Evolutionary conservation across 208 protist genomes (phyloP).

Genomic region (Acanthamoeba royreba): DNA sequence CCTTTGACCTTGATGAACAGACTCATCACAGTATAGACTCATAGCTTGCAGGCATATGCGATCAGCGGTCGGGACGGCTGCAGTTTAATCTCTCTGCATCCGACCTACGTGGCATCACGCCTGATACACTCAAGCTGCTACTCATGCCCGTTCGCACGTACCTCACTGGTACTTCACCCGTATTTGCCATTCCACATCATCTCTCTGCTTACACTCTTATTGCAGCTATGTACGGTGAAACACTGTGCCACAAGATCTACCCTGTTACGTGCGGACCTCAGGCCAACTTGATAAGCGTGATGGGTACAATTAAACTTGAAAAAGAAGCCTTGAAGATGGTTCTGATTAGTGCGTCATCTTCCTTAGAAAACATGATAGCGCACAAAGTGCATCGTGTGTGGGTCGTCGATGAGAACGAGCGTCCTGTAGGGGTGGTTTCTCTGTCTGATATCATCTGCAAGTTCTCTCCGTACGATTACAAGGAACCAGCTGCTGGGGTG

Average conservation of each 20-base stretch:
- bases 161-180: not conserved
- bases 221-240: not conserved
- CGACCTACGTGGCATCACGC: not conserved
- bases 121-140: not conserved
- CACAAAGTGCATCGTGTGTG: not conserved
- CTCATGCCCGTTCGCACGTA: not conserved
- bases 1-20: too few relatives aligned
- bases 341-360: too few relatives aligned
- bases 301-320: not conserved
- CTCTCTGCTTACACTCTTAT: too few relatives aligned
- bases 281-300: not conserved
- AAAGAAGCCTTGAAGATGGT: not conserved
- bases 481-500: too few relatives aligned
- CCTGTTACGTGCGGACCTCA: not conserved
- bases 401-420: not conserved
- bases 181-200: too few relatives aligned
- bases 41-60: not conserved
- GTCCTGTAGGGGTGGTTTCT: not conserved
- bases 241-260: not conserved
- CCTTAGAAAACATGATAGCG: not conserved
- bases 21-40: too few relatives aligned
- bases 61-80: not conserved
- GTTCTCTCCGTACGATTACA: constrained; percentile 11
- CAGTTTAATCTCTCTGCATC: not conserved
- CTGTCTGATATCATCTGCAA: not conserved